phyloP scores from a whole-genome alignment of 2,329 filamentous ascomycete genomes.

The Cytospora schulzeri region DNA sequence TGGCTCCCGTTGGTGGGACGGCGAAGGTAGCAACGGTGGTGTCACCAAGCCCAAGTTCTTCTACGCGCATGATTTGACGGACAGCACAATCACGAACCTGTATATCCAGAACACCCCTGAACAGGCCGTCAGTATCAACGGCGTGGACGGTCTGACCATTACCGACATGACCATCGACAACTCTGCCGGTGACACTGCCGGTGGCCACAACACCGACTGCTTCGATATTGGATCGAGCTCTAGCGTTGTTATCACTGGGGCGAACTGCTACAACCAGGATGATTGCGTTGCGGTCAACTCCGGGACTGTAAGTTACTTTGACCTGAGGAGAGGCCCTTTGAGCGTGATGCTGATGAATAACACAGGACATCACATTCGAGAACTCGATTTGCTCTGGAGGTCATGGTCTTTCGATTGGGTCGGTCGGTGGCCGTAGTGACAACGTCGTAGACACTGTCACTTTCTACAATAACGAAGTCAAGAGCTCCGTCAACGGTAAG shows the following conservation, averaged over 20 bases:
- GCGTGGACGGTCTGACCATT: constrained; percentile 46
- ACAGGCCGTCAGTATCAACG: constrained; percentile 51
- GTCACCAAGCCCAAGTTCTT: constrained; percentile 66
- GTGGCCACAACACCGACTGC: constrained; percentile 56
- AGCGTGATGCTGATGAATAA: neutral
- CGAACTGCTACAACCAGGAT: constrained; percentile 59
- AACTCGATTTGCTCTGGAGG: constrained; percentile 49
- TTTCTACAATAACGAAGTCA: constrained; percentile 50
- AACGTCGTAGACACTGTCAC: constrained; percentile 55
- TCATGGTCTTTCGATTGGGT: constrained; percentile 59
- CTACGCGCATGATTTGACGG: constrained; percentile 51
- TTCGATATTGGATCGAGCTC: constrained; percentile 53
- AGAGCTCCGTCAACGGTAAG: constrained; percentile 54
- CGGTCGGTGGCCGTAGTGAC: constrained; percentile 55
- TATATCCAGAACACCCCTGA: constrained; percentile 58
- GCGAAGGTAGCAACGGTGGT: constrained; percentile 59
- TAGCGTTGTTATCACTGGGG: constrained; percentile 52
- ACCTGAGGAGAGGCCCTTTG: no score
- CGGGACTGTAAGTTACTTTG: constrained; percentile 37
- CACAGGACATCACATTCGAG: constrained; percentile 39
- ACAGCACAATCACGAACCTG: constrained; percentile 50
- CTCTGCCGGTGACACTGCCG: constrained; percentile 49
- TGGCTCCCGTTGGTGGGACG: constrained; percentile 62
- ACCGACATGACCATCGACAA: constrained; percentile 58
- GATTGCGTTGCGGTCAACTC: constrained; percentile 63